Base-by-base conservation (phyloP, 495 filamentous ascomycete species). In the Thermothielavioides terrestris region DNA sequence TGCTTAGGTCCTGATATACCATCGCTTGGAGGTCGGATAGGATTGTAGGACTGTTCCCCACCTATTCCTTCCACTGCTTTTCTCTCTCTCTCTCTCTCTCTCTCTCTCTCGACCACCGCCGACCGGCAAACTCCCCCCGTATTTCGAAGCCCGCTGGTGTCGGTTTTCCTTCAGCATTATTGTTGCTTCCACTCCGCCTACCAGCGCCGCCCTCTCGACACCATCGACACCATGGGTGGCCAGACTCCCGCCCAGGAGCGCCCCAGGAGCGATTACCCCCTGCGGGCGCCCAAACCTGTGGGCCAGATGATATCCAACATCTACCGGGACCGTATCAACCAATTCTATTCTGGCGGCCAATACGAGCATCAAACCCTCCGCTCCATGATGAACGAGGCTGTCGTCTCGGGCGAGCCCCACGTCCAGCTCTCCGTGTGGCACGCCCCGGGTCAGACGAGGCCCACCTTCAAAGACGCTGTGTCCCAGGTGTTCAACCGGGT, bases 391-490 rank as follows among this genome's bases (percentile, higher is more conserved):
- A 77, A 81, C 58, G 86, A 95, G 68, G 86, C 76, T 22, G 75
- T 81, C 31, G 80, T 74, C 34, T 82, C 81, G 11, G 87, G 84
- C 54, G 62, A 81, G 55, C 77, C 86, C 21, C 73, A 89, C 62
- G 82, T 97, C 54, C 87, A 86, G 66, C 84, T 98, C 41, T 87
- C 76, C 42, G 88, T 92, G 32, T 96, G 91, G 76, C 82, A 85
- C 12, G 85, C 86, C 10, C 91, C 91, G 0, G 69, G 83, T 58
- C 81, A 86, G 32, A 71, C 77, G 31, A 80, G 92, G 18, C 92
- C 94, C 12, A 79, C 84, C n/a, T 98, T 98, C 69, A 65, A 90
- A 48, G 89, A 96, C 31, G 92, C 91, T 15, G 84, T 82, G 28
- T 84, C 80, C 18, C 81, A 90, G 50, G 74, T 86, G 32, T 98